phyloP scores from a whole-genome alignment of 768 basidiomycete genomes.

The Tricholoma matsutake region DNA sequence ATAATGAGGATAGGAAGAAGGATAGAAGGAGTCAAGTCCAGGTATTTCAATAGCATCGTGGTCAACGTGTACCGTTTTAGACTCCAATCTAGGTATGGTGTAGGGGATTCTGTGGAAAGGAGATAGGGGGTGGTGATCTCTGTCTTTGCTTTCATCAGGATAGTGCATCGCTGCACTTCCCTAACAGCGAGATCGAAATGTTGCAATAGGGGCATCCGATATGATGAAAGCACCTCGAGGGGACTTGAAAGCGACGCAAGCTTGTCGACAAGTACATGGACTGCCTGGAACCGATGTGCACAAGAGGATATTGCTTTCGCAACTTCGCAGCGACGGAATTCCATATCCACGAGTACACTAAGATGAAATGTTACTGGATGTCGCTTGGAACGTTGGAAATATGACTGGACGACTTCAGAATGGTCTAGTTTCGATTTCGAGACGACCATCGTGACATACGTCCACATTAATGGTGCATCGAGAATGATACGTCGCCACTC shows the following conservation, averaged over 20 bases:
- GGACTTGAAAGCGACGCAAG: conserved; percentile 1
- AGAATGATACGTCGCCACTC: conserved; percentile 13
- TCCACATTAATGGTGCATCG: conserved; percentile 15
- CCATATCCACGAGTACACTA: not conserved
- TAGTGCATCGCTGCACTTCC: conserved; percentile 6
- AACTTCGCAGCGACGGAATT: not conserved
- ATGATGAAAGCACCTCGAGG: not conserved
- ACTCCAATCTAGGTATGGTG: conserved; percentile 14
- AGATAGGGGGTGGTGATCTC: not conserved
- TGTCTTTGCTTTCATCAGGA: conserved; percentile 5
- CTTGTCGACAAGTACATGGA: conserved; percentile 5
- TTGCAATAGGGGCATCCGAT: conserved; percentile 1
- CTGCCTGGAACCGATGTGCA: not conserved
- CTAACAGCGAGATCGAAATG: conserved; percentile 11
- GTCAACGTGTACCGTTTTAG: conserved; percentile 10
- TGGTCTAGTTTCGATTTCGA: conserved; percentile 5
- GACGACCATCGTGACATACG: conserved; percentile 12
- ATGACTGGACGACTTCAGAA: conserved; percentile 2
- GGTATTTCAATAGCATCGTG: conserved; percentile 14
- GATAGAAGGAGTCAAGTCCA: conserved; percentile 4
- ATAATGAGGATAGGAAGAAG: conserved; percentile 15
- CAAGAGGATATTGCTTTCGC: not conserved
- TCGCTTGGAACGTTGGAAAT: conserved; percentile 11
- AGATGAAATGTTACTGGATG: conserved; percentile 13
- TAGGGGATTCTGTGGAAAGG: not conserved